Percentiles rank a stretch among this genome's conserved stretches.
Evolutionary conservation across 192 early-diverging fungal genomes (phyloP).

Genomic region (Phlyctochytrium bullatum): DNA sequence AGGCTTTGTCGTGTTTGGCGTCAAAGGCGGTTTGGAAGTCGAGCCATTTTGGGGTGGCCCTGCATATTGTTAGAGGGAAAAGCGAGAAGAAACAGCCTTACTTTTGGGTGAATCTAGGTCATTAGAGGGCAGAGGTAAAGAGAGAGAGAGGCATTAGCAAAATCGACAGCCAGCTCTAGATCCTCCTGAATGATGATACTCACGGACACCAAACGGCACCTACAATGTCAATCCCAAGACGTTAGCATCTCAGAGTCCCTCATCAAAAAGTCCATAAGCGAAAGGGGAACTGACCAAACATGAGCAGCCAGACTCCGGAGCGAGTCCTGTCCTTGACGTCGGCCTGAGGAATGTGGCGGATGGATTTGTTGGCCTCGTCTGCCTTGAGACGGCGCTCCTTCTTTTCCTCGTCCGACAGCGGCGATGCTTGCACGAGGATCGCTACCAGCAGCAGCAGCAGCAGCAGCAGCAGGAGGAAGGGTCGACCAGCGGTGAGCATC

Average conservation of each 20-base stretch:
- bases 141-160: not conserved
- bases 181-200: not conserved
- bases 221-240: not conserved
- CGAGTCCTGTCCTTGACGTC: not conserved
- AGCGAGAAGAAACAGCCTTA: not conserved
- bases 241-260: no score
- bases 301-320: not conserved
- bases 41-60: conserved; percentile 23
- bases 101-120: not conserved
- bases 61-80: not conserved
- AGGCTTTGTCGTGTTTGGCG: not conserved
- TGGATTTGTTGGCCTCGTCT: not conserved
- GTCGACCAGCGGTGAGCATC: no score
- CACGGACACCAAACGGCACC: not conserved
- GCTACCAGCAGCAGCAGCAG: not conserved
- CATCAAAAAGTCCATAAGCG: not conserved
- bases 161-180: not conserved
- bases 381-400: not conserved
- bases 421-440: not conserved
- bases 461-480: not conserved
- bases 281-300: conserved; percentile 5
- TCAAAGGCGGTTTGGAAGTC: conserved; percentile 12
- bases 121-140: not conserved
- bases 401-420: not conserved
- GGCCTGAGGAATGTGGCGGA: not conserved